Evolutionary conservation across 208 protist genomes (phyloP), one percentile per base, ranked within the genome.

Genomic region (Leishmania tropica): DNA sequence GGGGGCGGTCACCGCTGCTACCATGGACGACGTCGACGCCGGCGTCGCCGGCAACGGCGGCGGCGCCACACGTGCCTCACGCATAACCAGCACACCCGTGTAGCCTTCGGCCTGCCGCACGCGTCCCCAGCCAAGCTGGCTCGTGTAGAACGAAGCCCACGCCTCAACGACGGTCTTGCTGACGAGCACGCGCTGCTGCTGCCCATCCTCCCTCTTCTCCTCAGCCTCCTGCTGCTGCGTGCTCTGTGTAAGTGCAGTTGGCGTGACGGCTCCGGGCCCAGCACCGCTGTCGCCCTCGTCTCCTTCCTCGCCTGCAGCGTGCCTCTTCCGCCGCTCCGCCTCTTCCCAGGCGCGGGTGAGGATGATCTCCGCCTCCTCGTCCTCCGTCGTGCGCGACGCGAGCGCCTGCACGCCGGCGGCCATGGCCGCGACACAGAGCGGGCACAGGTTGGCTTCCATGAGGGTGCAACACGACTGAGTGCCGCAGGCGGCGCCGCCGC

Each of bases 81-180:
- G 67, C 74, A 90, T 79, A 81, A 81, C 80, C 62, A 89, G 77
- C 47, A 90, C 83, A 37, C 80, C 92, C 15, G 92, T 95, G 76
- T 90, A 93, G 45, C 92, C 92, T 45, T 93, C 88, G n/a, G 75
- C 70, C 78, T 87, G 73, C 54, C 83, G 79, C 35, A 94, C 73
- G 21, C 80, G 56, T 24, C 79, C 56, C 87, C 85, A 92, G 31
- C 48, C 74, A 13, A 53, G 56, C 75, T 88, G 82, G 37, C 45
- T 58, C 45, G 76, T 74, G 62, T 85, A 81, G 67, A 83, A 89
- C 2, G 84, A 74, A 73, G 90, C 87, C 90, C 90, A 96, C n/a
- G 83, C 87, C 42, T 83, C 84, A 28, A 88, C 81, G 2, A 94
- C 78, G 28, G 83, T 75, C 67, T 87, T 85, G 74, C 88, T 89